Evolutionary conservation across 768 basidiomycete genomes (phyloP).

Genomic region (Filobasidium floriforme): DNA sequence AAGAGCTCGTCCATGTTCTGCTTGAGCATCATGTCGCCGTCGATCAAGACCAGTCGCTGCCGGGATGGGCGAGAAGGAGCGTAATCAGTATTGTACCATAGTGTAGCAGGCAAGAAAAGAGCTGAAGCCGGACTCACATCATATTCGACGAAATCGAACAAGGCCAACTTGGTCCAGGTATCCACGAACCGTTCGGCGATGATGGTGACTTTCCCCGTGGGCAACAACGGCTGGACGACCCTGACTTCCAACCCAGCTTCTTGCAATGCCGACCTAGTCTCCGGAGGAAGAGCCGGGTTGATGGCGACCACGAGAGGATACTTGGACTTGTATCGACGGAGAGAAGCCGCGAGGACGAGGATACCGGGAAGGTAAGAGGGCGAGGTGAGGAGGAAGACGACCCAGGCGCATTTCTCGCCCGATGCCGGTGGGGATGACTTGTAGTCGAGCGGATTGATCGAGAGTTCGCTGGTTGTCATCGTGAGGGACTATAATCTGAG

Average conservation of each 20-base stretch:
- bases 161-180: conserved; percentile 51
- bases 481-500: too few relatives aligned
- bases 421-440: not conserved
- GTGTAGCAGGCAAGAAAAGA: not conserved
- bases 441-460: conserved; percentile 3
- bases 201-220: conserved; percentile 20
- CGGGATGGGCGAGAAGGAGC: not conserved
- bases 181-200: conserved; percentile 35
- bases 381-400: conserved; percentile 49
- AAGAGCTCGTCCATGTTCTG: conserved; percentile 41
- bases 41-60: conserved; percentile 37
- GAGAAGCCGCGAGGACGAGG: conserved; percentile 69
- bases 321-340: conserved; percentile 62
- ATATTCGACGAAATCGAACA: conserved; percentile 62
- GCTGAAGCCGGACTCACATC: conserved; percentile 50
- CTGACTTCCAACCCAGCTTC: conserved; percentile 23
- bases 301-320: conserved; percentile 73
- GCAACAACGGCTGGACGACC: conserved; percentile 21
- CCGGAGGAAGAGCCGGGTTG: conserved; percentile 54
- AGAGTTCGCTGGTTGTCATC: not conserved
- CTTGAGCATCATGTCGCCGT: conserved; percentile 42
- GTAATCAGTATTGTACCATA: too few relatives aligned
- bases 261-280: conserved; percentile 28
- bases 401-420: conserved; percentile 40
- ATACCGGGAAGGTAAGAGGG: conserved; percentile 85